phyloP scores from a whole-genome alignment of 768 basidiomycete species.

The Leccinellum rugosiceps region DNA sequence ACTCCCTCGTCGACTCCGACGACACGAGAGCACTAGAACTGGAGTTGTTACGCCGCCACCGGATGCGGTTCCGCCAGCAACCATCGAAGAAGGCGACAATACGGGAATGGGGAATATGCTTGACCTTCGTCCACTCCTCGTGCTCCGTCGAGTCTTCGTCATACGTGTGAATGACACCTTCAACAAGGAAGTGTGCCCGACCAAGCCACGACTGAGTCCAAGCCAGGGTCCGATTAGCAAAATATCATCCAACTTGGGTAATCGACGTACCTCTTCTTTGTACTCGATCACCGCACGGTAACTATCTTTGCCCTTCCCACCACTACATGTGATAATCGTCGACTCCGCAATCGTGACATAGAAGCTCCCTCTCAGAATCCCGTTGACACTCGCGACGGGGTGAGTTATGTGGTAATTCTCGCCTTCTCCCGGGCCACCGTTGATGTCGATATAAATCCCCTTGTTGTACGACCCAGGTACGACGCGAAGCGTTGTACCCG shows the following conservation, averaged over 20 bases:
- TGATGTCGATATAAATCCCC: constrained; percentile 82
- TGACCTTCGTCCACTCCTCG: constrained; percentile 79
- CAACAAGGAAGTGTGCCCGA: constrained; percentile 75
- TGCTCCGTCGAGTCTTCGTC: constrained; percentile 59
- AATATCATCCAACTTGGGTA: neutral
- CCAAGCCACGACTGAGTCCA: constrained; percentile 78
- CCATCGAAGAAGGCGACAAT: constrained; percentile 85
- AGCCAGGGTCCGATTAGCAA: neutral
- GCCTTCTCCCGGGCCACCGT: constrained; percentile 68
- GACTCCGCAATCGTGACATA: constrained; percentile 85
- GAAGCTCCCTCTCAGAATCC: constrained; percentile 85
- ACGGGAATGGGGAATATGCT: constrained; percentile 79
- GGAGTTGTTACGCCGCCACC: constrained; percentile 65
- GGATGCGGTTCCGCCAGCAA: constrained; percentile 79
- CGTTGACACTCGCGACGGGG: constrained; percentile 87
- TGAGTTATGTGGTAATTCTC: constrained; percentile 88
- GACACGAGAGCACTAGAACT: constrained; percentile 46
- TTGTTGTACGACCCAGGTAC: constrained; percentile 81
- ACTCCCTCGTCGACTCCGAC: constrained; percentile 48
- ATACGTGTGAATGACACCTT: constrained; percentile 88
- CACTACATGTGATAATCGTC: constrained; percentile 77
- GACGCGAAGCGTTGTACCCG: constrained; percentile 82
- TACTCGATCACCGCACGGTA: constrained; percentile 88
- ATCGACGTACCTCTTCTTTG: constrained; percentile 81
- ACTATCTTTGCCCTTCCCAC: constrained; percentile 56